Base-by-base conservation (phyloP, 2,329 filamentous ascomycete genomes). In the Aspergillus brasiliensis region DNA sequence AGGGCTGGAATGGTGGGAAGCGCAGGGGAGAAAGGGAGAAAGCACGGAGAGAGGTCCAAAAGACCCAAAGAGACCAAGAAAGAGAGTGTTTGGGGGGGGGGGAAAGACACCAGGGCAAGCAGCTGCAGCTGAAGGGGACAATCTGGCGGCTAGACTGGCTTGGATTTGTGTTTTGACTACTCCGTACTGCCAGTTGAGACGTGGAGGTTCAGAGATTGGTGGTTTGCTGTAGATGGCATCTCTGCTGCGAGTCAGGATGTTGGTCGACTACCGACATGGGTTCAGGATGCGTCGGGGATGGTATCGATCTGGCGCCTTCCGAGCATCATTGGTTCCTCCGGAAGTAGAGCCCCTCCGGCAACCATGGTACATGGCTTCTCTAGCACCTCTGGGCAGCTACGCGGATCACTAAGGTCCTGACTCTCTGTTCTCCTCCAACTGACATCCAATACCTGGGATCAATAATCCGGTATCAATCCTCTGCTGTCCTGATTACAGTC, bases 361-460 rank as follows among this genome's bases (percentile, higher is more conserved):
- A 62, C 63, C 59, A 63, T 60, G 61, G 63, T 62, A 51, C 57
- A 47, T 31, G 42, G 38, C 48, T 51, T 57, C 58, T 40, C 58
- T 56, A 59, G 52, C 40, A 13, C 11, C 17, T 46, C 40, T 55
- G 40, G 52, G 46, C 46, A 49, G 46, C 46, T 28, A 49, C 46
- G 46, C 46, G 46, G 46, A 49, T 49, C 46, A 49, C 15, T 49
- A 49, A 49, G 25, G 46, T 49, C 46, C 31, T 34, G 31, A 34
- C 31, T 31, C 11, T 25, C 25, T 5, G 13, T 34, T 34, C 28
- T 34, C 11, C 11, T 31, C 28, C 28, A 34, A 34, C 31, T 15
- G 31, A 34, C 31, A 5, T 34, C 46, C 28, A 25, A 27, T 8
- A n/a, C n/a, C n/a, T 49, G 46, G 46, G 46, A 28, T 49, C 46